These are phyloP conservation scores for Cyamopsis tetragonoloba DNA, from an alignment of 306 rosid species.

Conservation along the genomic window DNA sequence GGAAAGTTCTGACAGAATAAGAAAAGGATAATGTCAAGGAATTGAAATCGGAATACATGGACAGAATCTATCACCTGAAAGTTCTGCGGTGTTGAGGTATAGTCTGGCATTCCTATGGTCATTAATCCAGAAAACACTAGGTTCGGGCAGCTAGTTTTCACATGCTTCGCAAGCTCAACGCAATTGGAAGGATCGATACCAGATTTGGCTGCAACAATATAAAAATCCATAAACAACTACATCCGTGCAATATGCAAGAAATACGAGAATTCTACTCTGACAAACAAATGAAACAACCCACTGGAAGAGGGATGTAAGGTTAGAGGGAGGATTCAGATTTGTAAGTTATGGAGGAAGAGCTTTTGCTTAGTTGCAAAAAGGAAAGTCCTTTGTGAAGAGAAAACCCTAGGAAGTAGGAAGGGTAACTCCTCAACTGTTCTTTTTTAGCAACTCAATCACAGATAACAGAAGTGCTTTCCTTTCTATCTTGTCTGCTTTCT, in stretches of 20 bases:
- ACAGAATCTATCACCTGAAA: constrained; percentile 57
- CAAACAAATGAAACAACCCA: background rate
- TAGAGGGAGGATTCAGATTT: too few species aligned
- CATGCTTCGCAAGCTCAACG: constrained; percentile 88
- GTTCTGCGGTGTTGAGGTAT: constrained; percentile 86
- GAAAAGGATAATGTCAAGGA: constrained; percentile 6
- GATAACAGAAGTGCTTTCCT: too few species aligned
- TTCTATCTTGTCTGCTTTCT: too few species aligned
- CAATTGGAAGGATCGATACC: constrained; percentile 89
- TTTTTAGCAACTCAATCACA: too few species aligned
- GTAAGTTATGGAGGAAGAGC: too few species aligned
- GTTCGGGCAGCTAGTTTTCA: constrained; percentile 72
- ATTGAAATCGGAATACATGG: constrained; percentile 8
- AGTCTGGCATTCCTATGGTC: constrained; percentile 94
- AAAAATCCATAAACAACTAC: constrained; percentile 6
- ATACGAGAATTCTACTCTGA: background rate
- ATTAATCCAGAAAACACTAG: constrained; percentile 82
- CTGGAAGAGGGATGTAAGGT: too few species aligned
- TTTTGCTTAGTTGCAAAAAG: too few species aligned
- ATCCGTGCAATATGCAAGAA: background rate
- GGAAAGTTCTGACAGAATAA: background rate
- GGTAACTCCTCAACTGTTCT: too few species aligned
- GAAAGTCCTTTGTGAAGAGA: too few species aligned
- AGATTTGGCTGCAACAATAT: constrained; percentile 64
- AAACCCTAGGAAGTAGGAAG: too few species aligned